Conservation (phyloP, 495 filamentous ascomycete genomes). For the Penicillium roqueforti region DNA sequence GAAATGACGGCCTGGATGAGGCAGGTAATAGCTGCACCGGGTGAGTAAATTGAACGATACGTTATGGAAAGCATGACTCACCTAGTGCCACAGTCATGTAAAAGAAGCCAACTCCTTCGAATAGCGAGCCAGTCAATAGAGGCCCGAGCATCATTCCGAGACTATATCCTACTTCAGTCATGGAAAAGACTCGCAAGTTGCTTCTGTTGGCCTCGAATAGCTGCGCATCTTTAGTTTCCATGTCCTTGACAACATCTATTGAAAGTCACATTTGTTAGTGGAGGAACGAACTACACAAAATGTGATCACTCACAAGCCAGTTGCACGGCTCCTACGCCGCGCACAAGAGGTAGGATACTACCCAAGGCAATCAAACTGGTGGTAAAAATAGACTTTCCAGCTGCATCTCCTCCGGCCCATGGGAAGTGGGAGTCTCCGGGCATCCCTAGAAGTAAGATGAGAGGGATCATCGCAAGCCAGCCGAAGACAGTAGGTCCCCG, state of each 20-base stretch:
- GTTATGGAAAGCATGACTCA: background rate
- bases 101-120: conserved; percentile 21
- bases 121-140: conserved; percentile 18
- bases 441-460: conserved; percentile 9
- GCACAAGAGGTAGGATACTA: conserved; percentile 7
- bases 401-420: conserved; percentile 6
- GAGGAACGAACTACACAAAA: background rate
- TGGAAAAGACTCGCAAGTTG: conserved; percentile 23
- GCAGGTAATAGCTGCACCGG: background rate
- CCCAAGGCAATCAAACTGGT: conserved; percentile 9
- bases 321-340: conserved; percentile 12
- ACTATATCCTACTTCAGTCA: conserved; percentile 21
- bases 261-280: background rate
- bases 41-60: background rate
- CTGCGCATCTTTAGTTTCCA: conserved; percentile 6
- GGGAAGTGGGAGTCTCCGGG: conserved; percentile 11
- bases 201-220: conserved; percentile 19
- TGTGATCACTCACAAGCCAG: conserved; percentile 9
- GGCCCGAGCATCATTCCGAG: conserved; percentile 25
- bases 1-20: background rate
- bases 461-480: background rate
- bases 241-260: conserved; percentile 16
- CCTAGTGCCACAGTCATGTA: conserved; percentile 13
- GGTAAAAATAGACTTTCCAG: conserved; percentile 8
- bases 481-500: conserved; percentile 10